Evolutionary conservation across 345 rosid species (phyloP).

Genomic region (Balakata baccata): DNA sequence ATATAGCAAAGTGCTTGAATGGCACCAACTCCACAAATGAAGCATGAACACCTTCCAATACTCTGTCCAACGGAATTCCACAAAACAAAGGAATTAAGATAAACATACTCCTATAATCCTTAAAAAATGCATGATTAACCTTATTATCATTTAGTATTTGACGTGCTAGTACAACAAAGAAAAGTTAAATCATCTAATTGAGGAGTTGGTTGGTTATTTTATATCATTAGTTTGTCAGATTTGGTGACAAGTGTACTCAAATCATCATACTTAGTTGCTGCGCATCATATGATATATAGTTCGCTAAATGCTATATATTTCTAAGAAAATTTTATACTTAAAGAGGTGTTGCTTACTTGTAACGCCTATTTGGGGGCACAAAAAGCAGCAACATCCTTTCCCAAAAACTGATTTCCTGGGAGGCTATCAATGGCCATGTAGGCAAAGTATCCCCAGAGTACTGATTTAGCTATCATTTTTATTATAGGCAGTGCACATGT

Average conservation of each 20-base stretch:
- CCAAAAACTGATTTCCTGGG: slow-evolving; percentile 85
- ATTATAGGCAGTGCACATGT: slow-evolving; percentile 55
- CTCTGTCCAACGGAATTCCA: slow-evolving; percentile 40
- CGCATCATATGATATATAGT: not conserved
- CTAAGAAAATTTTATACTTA: not conserved
- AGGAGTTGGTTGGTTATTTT: not conserved
- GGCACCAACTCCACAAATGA: slow-evolving; percentile 73
- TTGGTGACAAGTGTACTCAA: not conserved
- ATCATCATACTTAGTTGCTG: too few relatives aligned
- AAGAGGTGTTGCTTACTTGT: slow-evolving; percentile 48
- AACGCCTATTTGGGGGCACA: slow-evolving; percentile 62
- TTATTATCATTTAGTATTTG: not conserved
- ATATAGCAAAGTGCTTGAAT: slow-evolving; percentile 49
- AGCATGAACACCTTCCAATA: slow-evolving; percentile 69
- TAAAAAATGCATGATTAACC: not conserved
- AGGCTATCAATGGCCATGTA: slow-evolving; percentile 92
- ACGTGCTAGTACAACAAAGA: not conserved
- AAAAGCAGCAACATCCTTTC: slow-evolving; percentile 71
- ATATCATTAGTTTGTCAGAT: not conserved
- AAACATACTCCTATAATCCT: not conserved
- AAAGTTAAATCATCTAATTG: not conserved
- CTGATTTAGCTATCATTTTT: slow-evolving; percentile 69
- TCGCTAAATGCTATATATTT: not conserved
- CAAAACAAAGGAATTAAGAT: slow-evolving; percentile 9
- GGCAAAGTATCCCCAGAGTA: slow-evolving; percentile 87